Evolutionary conservation across 371 early-diverging fungal genomes (phyloP).

Genomic region (Mucor ambiguus): DNA sequence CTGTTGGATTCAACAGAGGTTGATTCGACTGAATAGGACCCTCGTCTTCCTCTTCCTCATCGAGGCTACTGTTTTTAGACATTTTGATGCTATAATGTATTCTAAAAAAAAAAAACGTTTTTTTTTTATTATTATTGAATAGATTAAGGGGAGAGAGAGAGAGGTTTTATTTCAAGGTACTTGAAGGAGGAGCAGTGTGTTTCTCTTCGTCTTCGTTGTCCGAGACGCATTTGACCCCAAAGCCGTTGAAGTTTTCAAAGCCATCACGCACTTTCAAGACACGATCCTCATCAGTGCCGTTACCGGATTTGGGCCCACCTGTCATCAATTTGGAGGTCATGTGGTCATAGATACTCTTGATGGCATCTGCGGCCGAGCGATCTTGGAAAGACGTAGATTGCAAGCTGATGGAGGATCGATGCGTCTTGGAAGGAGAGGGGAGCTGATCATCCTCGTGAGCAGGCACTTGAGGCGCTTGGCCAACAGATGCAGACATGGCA

Average conservation of each 20-base stretch:
- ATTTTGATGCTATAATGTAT: background rate
- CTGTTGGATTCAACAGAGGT: background rate
- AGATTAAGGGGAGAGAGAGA: background rate
- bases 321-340: background rate
- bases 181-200: background rate
- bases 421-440: background rate
- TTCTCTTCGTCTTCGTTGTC: background rate
- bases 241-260: constrained; percentile 21
- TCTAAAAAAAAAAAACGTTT: background rate
- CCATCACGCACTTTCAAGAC: constrained; percentile 14
- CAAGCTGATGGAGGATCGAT: background rate
- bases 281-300: background rate
- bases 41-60: background rate
- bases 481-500: constrained; percentile 3
- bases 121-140: background rate
- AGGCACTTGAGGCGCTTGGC: constrained; percentile 2
- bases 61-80: background rate
- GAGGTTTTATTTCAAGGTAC: background rate
- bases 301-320: background rate
- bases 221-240: constrained; percentile 22
- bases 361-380: constrained; percentile 8
- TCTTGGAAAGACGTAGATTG: background rate
- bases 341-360: background rate
- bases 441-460: background rate
- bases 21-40: background rate